Base-by-base conservation (phyloP, 768 basidiomycete genomes). In the Hericium erinaceus region DNA sequence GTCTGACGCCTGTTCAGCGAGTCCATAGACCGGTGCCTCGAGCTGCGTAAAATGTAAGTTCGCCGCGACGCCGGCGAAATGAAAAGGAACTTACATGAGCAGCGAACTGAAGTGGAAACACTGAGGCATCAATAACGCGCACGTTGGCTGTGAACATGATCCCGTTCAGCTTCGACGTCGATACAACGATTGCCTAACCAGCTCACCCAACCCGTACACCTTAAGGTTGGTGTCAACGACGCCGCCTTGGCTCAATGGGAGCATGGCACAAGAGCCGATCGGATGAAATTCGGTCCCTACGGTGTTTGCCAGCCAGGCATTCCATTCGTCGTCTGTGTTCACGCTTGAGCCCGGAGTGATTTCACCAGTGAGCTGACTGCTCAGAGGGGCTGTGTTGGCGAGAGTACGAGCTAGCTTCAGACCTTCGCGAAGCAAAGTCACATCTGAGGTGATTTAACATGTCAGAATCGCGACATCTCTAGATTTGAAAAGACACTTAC, bases 271-370 rank as follows among this genome's bases (percentile, higher is more conserved):
- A 5, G 82, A 77, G 26, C 75, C 75, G 37, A 74, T 71, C 4
- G 85, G 85, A 66, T 89, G 87, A 70, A 71, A 83, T 70, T 85
- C 80, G 9, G 81, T 82, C 7, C 73, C 70, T 15, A 75, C 73
- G 6, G 66, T 61, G 15, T 66, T 68, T 28, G 70, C 67, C 28
- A 84, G 60, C 77, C 78, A 87, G 6, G 67, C 65, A 40, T 84
- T 79, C 71, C 80, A 80, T 28, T 84, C 70, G 16, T 70, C 78
- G 62, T 89, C 86, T 4, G 77, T 77, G 22, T 69, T 65, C 16
- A 85, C 78, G 4, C 61, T 59, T 0, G 77, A 60, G 2, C 84
- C 84, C 0, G 84, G 84, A 9, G 67, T 62, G 7, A 72, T 65
- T 68, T 84, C 83, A n/a, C 53, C 63, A 66, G 77, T 70, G 57